phyloP scores from a whole-genome alignment of 257 asterid genomes.

The Striga asiatica region DNA sequence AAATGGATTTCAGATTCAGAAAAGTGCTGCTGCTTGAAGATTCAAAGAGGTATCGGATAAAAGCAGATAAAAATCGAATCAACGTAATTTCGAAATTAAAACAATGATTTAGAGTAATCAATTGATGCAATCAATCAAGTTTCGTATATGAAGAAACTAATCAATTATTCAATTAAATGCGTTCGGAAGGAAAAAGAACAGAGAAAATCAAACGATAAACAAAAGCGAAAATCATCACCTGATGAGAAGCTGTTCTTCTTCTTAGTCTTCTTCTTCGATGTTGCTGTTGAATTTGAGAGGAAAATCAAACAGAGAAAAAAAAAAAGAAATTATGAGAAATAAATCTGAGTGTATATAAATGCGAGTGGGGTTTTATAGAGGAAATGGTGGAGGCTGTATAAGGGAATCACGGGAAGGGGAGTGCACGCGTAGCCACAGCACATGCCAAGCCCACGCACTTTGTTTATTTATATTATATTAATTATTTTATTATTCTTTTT shows the following conservation, averaged over 20 bases:
- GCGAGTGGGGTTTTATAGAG: conserved; percentile 18
- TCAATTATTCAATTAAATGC: no score
- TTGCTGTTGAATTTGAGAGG: not conserved
- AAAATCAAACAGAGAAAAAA: not conserved
- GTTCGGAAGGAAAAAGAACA: conserved; percentile 3
- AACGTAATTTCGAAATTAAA: not conserved
- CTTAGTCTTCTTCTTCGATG: no score
- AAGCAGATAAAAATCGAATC: not conserved
- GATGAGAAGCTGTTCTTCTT: not conserved
- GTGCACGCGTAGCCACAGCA: conserved; percentile 21
- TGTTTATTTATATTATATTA: not conserved
- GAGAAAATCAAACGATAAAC: not conserved
- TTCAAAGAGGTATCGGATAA: conserved; percentile 17
- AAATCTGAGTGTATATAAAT: not conserved
- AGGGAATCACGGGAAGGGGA: conserved; percentile 20
- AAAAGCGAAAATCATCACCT: conserved; percentile 10
- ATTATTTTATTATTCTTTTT: not conserved
- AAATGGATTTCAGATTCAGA: conserved; percentile 15
- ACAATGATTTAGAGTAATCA: not conserved
- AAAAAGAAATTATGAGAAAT: not conserved
- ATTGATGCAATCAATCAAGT: not conserved
- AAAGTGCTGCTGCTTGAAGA: conserved; percentile 15
- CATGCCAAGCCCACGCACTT: conserved; percentile 13
- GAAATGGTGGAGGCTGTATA: conserved; percentile 20
- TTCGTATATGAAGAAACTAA: no score